Evolutionary conservation across 352 stramenopile genomes (phyloP).

Genomic region (Phytophthora podocarpi): DNA sequence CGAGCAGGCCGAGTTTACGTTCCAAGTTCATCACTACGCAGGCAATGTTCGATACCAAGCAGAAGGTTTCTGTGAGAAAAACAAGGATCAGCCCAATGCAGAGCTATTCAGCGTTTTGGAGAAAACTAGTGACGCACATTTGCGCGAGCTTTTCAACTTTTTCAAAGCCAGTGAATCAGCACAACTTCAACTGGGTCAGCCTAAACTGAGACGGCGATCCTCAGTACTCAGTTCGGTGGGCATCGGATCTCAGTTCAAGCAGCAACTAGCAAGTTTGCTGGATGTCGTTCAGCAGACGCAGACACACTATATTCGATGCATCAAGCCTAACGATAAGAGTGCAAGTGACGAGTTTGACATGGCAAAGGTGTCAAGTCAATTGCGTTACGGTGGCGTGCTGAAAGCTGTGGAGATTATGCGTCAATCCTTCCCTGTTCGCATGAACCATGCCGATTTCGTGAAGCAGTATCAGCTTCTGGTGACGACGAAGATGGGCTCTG

Average conservation of each 20-base stretch:
- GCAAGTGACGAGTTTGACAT: conserved; percentile 89
- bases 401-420: conserved; percentile 88
- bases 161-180: conserved; percentile 63
- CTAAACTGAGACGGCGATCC: conserved; percentile 63
- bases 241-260: conserved; percentile 93
- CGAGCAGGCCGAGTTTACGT: conserved; percentile 72
- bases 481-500: neutral
- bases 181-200: conserved; percentile 34
- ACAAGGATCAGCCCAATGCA: conserved; percentile 86
- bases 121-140: conserved; percentile 59
- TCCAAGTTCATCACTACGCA: conserved; percentile 86
- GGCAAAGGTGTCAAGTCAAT: conserved; percentile 72
- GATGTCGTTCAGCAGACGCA: conserved; percentile 94
- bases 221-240: conserved; percentile 72
- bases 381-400: conserved; percentile 84
- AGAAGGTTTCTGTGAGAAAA: conserved; percentile 87
- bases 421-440: conserved; percentile 82
- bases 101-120: conserved; percentile 74
- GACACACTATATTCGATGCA: conserved; percentile 98
- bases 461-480: conserved; percentile 52
- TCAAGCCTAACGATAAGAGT: conserved; percentile 98
- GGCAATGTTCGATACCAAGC: conserved; percentile 76
- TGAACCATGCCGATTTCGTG: conserved; percentile 71
- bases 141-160: conserved; percentile 70
- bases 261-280: conserved; percentile 93